Evolutionary conservation across 139 green algal species (phyloP).

Genomic region (Chlorella sp.): DNA sequence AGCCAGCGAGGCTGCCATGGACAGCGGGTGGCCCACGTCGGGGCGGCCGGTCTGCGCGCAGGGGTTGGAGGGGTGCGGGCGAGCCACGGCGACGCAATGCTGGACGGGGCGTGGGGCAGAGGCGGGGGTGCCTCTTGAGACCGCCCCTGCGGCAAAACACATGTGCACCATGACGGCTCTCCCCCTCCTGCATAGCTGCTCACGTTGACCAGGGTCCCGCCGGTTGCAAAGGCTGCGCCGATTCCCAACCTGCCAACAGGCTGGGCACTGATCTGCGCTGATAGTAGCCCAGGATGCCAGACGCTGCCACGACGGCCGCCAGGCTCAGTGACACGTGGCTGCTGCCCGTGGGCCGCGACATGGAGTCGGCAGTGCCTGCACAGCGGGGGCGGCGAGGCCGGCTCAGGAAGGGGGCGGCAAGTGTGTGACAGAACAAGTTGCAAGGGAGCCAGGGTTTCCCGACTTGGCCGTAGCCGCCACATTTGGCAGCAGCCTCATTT

Average conservation of each 20-base stretch:
- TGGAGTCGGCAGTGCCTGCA: too few species aligned
- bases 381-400: too few species aligned
- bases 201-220: slow-evolving; percentile 11
- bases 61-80: background rate
- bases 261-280: background rate
- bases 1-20: background rate
- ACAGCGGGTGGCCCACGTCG: slow-evolving; percentile 3
- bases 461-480: too few species aligned
- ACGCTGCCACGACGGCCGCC: background rate
- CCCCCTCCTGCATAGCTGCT: background rate
- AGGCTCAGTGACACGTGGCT: slow-evolving; percentile 6
- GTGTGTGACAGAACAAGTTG: too few species aligned
- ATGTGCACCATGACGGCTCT: background rate
- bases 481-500: too few species aligned
- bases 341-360: background rate
- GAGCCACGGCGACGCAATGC: background rate
- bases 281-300: background rate
- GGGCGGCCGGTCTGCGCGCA: background rate
- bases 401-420: too few species aligned
- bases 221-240: background rate
- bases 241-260: slow-evolving; percentile 12
- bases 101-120: background rate
- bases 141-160: background rate
- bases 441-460: too few species aligned
- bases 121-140: background rate